These are phyloP conservation scores for Colletotrichum falcatum DNA, from an alignment of 2,329 filamentous ascomycete genomes.

Conservation along the genomic window DNA sequence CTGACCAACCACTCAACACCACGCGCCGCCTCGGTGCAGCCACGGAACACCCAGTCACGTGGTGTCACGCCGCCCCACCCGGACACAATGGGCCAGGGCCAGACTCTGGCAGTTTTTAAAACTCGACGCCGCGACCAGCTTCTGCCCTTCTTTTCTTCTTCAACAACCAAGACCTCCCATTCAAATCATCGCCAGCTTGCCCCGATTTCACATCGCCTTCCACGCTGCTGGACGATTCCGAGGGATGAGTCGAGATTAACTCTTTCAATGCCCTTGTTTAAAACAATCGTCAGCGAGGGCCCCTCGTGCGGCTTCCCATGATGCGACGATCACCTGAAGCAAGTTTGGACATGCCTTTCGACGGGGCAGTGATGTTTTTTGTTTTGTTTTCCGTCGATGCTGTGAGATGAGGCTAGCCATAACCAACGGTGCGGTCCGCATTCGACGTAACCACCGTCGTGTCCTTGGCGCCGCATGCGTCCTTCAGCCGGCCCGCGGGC, in stretches of 20 bases:
- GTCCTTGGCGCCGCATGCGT: neutral
- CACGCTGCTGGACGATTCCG: constrained; percentile 62
- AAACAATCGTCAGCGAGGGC: constrained; percentile 77
- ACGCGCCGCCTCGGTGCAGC: neutral
- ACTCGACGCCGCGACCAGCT: constrained; percentile 11
- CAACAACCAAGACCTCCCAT: constrained; percentile 59
- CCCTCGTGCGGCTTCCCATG: constrained; percentile 72
- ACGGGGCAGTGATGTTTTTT: neutral
- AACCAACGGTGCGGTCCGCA: neutral
- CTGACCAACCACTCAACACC: neutral
- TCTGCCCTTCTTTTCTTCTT: constrained; percentile 46
- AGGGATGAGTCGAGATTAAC: constrained; percentile 69
- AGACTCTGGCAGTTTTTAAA: constrained; percentile 42
- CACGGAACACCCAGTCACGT: constrained; percentile 1
- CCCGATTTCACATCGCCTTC: constrained; percentile 44
- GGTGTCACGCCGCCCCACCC: constrained; percentile 11
- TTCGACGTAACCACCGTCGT: neutral
- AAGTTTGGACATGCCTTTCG: constrained; percentile 64
- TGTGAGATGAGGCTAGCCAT: neutral
- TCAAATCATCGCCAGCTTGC: constrained; percentile 56
- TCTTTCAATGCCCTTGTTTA: constrained; percentile 66
- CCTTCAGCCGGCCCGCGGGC: neutral
- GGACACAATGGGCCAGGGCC: constrained; percentile 17
- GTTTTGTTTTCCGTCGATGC: neutral
- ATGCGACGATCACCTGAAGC: constrained; percentile 77